Percentiles rank a stretch among this genome's conserved stretches.
Conservation (phyloP, 768 basidiomycete genomes). For the Daedaleopsis sinensis region DNA sequence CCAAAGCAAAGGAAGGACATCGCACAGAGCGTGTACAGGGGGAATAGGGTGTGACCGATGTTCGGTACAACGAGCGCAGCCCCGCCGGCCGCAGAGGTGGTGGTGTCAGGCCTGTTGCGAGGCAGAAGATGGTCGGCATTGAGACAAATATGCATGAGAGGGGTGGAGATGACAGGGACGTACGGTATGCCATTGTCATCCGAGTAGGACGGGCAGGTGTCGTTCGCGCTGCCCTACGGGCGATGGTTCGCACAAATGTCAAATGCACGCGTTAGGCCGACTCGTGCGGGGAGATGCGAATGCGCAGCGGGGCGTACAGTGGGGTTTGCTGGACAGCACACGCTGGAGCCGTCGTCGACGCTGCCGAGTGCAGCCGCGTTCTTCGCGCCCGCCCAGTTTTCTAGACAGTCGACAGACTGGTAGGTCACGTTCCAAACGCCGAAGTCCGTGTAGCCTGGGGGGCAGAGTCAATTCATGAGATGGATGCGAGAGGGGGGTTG, state of each 20-base stretch:
- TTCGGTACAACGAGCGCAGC: background rate
- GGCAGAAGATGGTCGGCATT: too few relatives aligned
- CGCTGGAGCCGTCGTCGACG: slow-evolving; percentile 58
- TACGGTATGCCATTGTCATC: slow-evolving; percentile 29
- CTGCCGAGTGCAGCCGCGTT: slow-evolving; percentile 69
- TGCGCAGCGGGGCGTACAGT: slow-evolving; percentile 41
- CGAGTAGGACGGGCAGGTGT: slow-evolving; percentile 29
- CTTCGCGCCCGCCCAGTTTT: slow-evolving; percentile 64
- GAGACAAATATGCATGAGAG: background rate
- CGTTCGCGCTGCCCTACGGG: slow-evolving; percentile 42
- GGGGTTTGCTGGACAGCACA: slow-evolving; percentile 76
- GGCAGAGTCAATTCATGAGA: background rate
- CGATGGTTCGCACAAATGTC: too few relatives aligned
- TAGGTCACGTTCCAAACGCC: slow-evolving; percentile 87
- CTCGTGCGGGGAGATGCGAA: too few relatives aligned
- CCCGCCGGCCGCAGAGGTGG: slow-evolving; percentile 8
- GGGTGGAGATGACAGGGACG: slow-evolving; percentile 5
- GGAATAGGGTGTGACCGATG: slow-evolving; percentile 3
- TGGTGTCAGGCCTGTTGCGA: slow-evolving; percentile 22
- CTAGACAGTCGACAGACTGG: slow-evolving; percentile 59
- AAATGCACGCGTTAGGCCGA: background rate
- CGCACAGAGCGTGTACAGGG: slow-evolving; percentile 18
- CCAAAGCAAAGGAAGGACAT: slow-evolving; percentile 7
- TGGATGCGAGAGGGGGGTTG: slow-evolving; percentile 28
- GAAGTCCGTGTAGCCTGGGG: slow-evolving; percentile 57